A percentile compares a stretch with the other conserved stretches of the same genome.
These are phyloP conservation scores for Botryotinia globosa DNA, from an alignment of 2,329 filamentous ascomycete genomes.

Conservation along the genomic window DNA sequence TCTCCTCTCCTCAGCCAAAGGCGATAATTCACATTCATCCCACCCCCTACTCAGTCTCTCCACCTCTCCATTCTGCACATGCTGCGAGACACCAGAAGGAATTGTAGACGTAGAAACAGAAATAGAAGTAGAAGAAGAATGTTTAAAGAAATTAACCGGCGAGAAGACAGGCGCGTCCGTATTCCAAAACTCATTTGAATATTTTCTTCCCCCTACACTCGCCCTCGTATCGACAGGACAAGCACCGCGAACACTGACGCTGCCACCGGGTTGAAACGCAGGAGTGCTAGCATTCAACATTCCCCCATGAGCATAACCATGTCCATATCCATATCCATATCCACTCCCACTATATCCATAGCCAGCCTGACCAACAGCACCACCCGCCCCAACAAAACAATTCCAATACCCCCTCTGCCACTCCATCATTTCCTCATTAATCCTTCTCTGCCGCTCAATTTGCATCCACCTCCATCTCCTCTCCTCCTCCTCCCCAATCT, in stretches of 20 bases:
- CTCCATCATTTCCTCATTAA: neutral
- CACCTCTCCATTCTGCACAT: too few relatives aligned
- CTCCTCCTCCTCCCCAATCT: slow-evolving; percentile 54
- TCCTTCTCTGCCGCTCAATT: slow-evolving; percentile 3
- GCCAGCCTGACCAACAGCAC: neutral
- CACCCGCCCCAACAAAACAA: neutral
- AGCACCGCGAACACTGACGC: neutral
- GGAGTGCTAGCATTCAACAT: neutral
- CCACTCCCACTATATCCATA: neutral
- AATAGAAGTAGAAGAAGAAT: neutral
- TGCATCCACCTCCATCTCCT: slow-evolving; percentile 42
- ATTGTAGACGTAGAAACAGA: neutral
- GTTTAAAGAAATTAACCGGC: neutral
- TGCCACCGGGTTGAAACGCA: neutral
- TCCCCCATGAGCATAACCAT: neutral
- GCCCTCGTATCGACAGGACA: neutral
- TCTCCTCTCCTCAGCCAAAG: neutral
- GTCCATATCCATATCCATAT: neutral
- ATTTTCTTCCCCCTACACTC: neutral
- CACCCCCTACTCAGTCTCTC: neutral
- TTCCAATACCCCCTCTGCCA: neutral
- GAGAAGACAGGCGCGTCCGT: neutral
- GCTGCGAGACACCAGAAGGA: neutral
- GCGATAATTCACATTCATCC: slow-evolving; percentile 7
- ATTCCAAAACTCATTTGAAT: slow-evolving; percentile 6